phyloP scores from a whole-genome alignment of 2,329 filamentous ascomycete genomes.

The Sordariomycetes sp. region DNA sequence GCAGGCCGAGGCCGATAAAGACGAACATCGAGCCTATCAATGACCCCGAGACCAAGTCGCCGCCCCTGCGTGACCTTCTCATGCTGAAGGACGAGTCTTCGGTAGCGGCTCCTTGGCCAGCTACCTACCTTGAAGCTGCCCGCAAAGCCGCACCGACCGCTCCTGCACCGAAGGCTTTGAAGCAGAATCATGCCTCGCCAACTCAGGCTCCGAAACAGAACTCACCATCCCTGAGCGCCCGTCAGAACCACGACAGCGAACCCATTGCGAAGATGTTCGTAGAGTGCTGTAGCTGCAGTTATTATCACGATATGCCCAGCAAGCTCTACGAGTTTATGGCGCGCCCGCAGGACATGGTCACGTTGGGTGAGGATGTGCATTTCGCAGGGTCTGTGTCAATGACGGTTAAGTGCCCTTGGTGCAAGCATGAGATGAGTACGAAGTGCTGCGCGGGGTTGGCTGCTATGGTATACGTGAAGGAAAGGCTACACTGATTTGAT shows the following conservation, averaged over 20 bases:
- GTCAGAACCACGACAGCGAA: constrained; percentile 13
- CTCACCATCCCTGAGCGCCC: not conserved
- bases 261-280: constrained; percentile 55
- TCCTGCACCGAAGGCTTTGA: constrained; percentile 2
- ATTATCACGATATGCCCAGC: constrained; percentile 57
- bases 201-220: not conserved
- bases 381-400: constrained; percentile 50
- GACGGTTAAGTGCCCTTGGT: constrained; percentile 63
- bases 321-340: constrained; percentile 57
- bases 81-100: constrained; percentile 11
- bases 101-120: constrained; percentile 6
- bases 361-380: constrained; percentile 33
- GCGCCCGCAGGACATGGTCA: constrained; percentile 43
- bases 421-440: constrained; percentile 60
- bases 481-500: constrained; percentile 50
- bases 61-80: constrained; percentile 4
- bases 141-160: constrained; percentile 7
- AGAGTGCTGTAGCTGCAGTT: constrained; percentile 55
- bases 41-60: not conserved
- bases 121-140: constrained; percentile 12
- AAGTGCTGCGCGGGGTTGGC: constrained; percentile 61
- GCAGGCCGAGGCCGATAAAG: constrained; percentile 7
- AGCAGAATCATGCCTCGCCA: constrained; percentile 2
- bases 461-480: constrained; percentile 56
- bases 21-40: not conserved